Evolutionary conservation across 768 basidiomycete genomes (phyloP).

Genomic region (Tricholoma sp.): DNA sequence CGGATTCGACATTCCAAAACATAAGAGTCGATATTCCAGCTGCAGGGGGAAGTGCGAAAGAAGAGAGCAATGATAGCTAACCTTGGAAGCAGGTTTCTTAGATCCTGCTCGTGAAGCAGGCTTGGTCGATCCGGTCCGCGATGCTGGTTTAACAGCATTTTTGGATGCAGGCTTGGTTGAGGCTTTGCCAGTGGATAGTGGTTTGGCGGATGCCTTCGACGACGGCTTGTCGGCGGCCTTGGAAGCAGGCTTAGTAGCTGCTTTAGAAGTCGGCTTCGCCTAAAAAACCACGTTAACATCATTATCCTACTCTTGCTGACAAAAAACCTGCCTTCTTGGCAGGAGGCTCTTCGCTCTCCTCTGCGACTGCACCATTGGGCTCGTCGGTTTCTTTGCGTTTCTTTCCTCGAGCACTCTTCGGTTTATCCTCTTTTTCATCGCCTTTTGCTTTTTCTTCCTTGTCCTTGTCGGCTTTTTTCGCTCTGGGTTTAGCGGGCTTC

Average conservation of each 20-base stretch:
- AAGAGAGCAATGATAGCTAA: constrained; percentile 16
- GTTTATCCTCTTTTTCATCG: constrained; percentile 54
- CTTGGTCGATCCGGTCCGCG: constrained; percentile 40
- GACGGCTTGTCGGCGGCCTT: constrained; percentile 29
- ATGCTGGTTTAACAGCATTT: constrained; percentile 36
- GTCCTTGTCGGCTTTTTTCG: constrained; percentile 45
- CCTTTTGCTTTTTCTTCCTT: constrained; percentile 27
- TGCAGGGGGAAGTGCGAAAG: neutral
- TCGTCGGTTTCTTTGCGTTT: constrained; percentile 43
- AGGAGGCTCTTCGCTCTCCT: constrained; percentile 39
- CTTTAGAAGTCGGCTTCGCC: constrained; percentile 34
- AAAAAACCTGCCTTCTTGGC: constrained; percentile 53
- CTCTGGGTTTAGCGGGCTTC: constrained; percentile 62
- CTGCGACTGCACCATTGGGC: constrained; percentile 29
- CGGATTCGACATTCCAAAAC: constrained; percentile 2
- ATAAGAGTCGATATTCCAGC: neutral
- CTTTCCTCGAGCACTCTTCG: constrained; percentile 36
- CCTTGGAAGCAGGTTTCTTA: constrained; percentile 65
- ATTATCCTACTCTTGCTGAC: neutral
- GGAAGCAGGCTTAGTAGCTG: constrained; percentile 29
- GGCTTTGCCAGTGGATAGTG: constrained; percentile 39
- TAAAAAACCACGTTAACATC: constrained; percentile 32
- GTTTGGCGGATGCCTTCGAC: constrained; percentile 36
- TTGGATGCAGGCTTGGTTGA: constrained; percentile 40
- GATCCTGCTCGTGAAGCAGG: constrained; percentile 55